These are phyloP conservation scores for Agrocybe praecox DNA, from an alignment of 768 basidiomycete genomes.

Conservation along the genomic window DNA sequence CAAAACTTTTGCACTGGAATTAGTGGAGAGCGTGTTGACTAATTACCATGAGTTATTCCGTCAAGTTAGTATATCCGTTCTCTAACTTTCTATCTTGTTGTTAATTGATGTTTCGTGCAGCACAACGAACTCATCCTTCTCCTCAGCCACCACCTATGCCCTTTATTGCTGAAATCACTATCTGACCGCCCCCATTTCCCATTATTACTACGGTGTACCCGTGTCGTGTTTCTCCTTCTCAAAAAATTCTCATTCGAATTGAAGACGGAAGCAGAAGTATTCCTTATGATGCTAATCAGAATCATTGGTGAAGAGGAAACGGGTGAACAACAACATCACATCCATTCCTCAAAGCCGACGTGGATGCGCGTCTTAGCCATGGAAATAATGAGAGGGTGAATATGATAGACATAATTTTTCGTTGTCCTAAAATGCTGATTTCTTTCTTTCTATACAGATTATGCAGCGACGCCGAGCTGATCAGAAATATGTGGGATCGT, in stretches of 20 bases:
- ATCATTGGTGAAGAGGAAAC: conserved; percentile 59
- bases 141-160: conserved; percentile 89
- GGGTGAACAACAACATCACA: conserved; percentile 26
- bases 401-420: background rate
- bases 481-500: conserved; percentile 77
- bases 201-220: conserved; percentile 85
- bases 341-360: conserved; percentile 50
- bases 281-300: conserved; percentile 72
- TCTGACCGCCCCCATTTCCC: conserved; percentile 86
- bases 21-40: conserved; percentile 95
- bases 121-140: conserved; percentile 84
- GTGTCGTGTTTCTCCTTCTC: conserved; percentile 90
- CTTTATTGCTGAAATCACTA: conserved; percentile 82
- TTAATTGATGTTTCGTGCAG: conserved; percentile 35
- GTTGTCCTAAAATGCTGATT: background rate
- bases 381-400: conserved; percentile 89
- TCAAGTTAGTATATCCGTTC: conserved; percentile 48
- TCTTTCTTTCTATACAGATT: conserved; percentile 48
- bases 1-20: conserved; percentile 94
- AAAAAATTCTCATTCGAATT: conserved; percentile 89
- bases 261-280: conserved; percentile 82
- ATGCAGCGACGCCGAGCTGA: conserved; percentile 78
- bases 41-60: conserved; percentile 89
- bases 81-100: background rate
- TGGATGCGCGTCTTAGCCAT: conserved; percentile 94